A percentile compares a stretch with the other conserved stretches of the same genome.
phyloP scores from a whole-genome alignment of 305 asterid species.

The Fraxinus greggii region DNA sequence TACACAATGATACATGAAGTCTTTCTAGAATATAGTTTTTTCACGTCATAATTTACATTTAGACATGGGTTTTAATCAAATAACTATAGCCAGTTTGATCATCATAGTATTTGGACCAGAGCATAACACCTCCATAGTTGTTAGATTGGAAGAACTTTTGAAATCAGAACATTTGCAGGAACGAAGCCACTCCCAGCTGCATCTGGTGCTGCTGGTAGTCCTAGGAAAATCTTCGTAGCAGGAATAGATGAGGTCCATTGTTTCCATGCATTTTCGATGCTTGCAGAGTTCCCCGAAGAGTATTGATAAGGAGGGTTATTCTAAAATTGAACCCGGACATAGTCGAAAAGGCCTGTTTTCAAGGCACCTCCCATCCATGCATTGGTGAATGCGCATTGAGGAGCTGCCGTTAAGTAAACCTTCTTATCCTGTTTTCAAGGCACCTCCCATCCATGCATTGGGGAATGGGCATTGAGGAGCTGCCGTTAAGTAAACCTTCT shows the following conservation, averaged over 20 bases:
- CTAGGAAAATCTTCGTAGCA: constrained; percentile 46
- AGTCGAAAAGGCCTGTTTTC: constrained; percentile 52
- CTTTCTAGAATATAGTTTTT: neutral
- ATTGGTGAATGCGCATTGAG: constrained; percentile 63
- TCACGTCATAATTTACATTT: constrained; percentile 8
- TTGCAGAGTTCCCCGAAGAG: constrained; percentile 15
- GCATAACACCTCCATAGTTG: constrained; percentile 47
- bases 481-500: constrained; percentile 45
- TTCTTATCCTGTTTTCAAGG: constrained; percentile 42
- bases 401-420: constrained; percentile 50
- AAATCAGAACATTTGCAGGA: constrained; percentile 28
- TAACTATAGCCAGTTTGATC: constrained; percentile 48
- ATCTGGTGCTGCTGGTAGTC: constrained; percentile 45
- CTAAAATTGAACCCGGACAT: constrained; percentile 57
- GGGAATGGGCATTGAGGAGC: constrained; percentile 63
- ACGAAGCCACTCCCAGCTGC: constrained; percentile 47
- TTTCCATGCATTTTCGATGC: constrained; percentile 37
- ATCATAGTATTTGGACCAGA: constrained; percentile 47
- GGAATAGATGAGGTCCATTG: constrained; percentile 35
- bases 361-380: constrained; percentile 48
- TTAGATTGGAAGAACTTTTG: constrained; percentile 42
- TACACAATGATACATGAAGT: neutral
- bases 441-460: too few relatives aligned
- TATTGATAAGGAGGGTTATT: constrained; percentile 60
- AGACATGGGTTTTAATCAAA: constrained; percentile 43